Percentiles rank a stretch among this genome's conserved stretches.
These are phyloP conservation scores for Heliocybe sulcata DNA, from an alignment of 1,284 basidiomycete species.

Conservation along the genomic window DNA sequence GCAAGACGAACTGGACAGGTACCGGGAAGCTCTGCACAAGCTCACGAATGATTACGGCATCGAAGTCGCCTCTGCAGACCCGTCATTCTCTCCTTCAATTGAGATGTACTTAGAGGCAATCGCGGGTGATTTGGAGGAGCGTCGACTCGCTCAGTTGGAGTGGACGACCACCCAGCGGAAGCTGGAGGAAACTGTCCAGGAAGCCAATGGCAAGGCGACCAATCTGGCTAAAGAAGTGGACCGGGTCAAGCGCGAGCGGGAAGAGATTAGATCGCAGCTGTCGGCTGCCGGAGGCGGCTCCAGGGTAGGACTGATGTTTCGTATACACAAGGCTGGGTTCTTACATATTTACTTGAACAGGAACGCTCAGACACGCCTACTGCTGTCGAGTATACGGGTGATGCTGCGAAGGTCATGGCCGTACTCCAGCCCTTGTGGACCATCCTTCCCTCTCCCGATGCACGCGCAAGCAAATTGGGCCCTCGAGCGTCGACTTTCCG, in stretches of 20 bases:
- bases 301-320: neutral
- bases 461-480: conserved; percentile 61
- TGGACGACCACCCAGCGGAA: conserved; percentile 35
- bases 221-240: conserved; percentile 46
- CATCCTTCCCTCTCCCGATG: conserved; percentile 72
- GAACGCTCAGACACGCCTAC: conserved; percentile 15
- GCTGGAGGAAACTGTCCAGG: conserved; percentile 43
- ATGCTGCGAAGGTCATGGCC: conserved; percentile 51
- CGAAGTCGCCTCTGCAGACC: conserved; percentile 39
- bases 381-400: conserved; percentile 37
- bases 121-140: conserved; percentile 39
- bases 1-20: conserved; percentile 41
- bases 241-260: conserved; percentile 44
- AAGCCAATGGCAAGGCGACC: conserved; percentile 39
- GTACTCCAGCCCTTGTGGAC: conserved; percentile 73
- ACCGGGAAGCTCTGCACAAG: conserved; percentile 34
- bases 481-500: conserved; percentile 37
- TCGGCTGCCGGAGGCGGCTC: neutral
- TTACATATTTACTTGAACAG: conserved; percentile 6
- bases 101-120: conserved; percentile 48
- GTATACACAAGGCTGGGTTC: neutral
- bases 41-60: conserved; percentile 50
- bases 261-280: conserved; percentile 40
- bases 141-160: conserved; percentile 38
- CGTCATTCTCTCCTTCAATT: conserved; percentile 44